Conservation (phyloP, 2,329 filamentous ascomycete species). For the Davidsoniella australis region DNA sequence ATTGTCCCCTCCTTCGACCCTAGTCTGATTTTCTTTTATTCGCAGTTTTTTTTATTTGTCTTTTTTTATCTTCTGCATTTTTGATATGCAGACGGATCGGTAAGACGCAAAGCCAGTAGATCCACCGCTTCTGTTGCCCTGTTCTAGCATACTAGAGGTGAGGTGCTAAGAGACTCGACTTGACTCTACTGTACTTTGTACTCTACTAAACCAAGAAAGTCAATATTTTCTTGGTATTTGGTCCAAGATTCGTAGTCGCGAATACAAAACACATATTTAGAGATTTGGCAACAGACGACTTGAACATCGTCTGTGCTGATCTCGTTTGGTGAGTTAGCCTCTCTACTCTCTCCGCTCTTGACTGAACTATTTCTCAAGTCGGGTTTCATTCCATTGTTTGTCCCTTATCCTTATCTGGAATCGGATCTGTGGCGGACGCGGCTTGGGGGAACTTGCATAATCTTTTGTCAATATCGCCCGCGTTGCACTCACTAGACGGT, state of each 20-base stretch:
- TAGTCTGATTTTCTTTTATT: slow-evolving; percentile 1
- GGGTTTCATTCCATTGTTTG: no score
- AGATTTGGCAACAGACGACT: slow-evolving; percentile 45
- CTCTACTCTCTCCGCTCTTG: background rate
- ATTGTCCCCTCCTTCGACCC: slow-evolving; percentile 5
- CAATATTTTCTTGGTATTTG: no score
- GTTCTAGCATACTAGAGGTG: background rate
- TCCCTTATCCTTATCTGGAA: background rate
- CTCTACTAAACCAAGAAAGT: no score
- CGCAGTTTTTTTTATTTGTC: background rate
- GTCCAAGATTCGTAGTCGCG: no score
- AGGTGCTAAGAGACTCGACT: background rate
- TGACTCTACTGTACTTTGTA: no score
- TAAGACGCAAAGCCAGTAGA: no score
- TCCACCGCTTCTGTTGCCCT: no score
- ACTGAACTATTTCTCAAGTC: background rate
- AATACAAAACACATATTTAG: slow-evolving; percentile 14
- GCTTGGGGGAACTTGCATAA: background rate
- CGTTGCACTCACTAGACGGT: background rate
- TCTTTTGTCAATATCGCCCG: background rate
- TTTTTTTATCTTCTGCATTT: background rate
- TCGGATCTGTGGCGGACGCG: background rate
- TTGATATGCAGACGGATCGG: background rate
- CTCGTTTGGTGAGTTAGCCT: slow-evolving; percentile 31
- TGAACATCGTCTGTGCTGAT: slow-evolving; percentile 44